phyloP scores from a whole-genome alignment of 768 basidiomycete species.

The Coprinopsis strossmayeri region DNA sequence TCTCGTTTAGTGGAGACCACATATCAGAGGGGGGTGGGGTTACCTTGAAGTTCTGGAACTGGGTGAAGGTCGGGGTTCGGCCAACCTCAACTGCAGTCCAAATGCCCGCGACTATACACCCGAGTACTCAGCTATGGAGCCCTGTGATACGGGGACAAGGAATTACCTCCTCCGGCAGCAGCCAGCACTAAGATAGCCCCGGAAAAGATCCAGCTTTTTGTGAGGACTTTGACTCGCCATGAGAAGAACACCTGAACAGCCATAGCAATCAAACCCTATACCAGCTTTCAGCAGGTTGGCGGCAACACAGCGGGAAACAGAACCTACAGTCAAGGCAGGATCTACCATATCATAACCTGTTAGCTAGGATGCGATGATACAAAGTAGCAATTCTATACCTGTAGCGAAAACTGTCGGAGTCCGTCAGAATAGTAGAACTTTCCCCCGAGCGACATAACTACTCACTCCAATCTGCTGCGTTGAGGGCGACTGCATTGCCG shows the following conservation, averaged over 20 bases:
- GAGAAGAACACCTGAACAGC: constrained; percentile 14
- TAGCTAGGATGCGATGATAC: no score
- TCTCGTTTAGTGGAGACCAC: not conserved
- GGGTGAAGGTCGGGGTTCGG: constrained; percentile 9
- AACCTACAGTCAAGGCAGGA: constrained; percentile 11
- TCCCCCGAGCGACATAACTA: not conserved
- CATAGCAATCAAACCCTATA: constrained; percentile 12
- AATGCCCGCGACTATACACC: constrained; percentile 5
- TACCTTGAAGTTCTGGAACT: constrained; percentile 15
- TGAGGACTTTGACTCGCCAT: constrained; percentile 13
- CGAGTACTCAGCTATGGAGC: not conserved
- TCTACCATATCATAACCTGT: no score
- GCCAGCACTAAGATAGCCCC: constrained; percentile 4
- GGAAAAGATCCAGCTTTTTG: constrained; percentile 11
- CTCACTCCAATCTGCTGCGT: constrained; percentile 21
- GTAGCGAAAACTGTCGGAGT: constrained; percentile 30
- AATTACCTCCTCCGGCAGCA: constrained; percentile 12
- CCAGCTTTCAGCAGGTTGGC: not conserved
- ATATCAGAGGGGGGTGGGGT: not conserved
- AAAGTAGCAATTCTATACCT: constrained; percentile 18
- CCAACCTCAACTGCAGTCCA: constrained; percentile 12
- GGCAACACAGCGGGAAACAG: not conserved
- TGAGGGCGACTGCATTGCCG: constrained; percentile 16
- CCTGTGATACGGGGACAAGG: not conserved
- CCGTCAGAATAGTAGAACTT: not conserved